Evolutionary conservation across 2,329 filamentous ascomycete genomes (phyloP), one percentile per base, ranked within the genome.

Genomic region (Exophiala sp.): DNA sequence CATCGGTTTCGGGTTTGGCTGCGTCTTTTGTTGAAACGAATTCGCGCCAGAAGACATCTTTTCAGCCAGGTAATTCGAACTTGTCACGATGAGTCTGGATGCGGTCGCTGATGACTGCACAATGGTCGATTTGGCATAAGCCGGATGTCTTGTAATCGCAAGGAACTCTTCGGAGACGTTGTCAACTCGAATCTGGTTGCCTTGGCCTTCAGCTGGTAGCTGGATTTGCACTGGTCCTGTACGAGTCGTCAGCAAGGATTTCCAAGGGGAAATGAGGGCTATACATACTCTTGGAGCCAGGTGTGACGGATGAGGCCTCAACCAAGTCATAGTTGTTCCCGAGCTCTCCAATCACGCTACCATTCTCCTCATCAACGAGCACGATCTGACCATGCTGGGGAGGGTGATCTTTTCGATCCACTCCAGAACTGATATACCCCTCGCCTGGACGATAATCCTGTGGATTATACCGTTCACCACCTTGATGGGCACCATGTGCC

Each of bases 291-390:
- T 99, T 97, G 4, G 88, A 92, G n/a, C 94, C 94, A 12, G 87
- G 85, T 68, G 87, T 84, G 58, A 99, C 78, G 47, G 78, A 80
- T 24, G 82, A 77, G 61, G 91, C 83, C 66, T 96, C 91, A 12
- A 92, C 78, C 14, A 96, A 81, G 61, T 91, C 78, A 65, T 89
- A 92, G 14, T 86, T 87, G 54, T 92, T 87, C 54, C 87, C 84
- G 58, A 99, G 76, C 74, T 99, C 92, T 42, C 94, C 94, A 24
- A 99, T 88, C 7, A 99, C 88, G 64, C 89, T 95, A 48, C 94
- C 94, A 72, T 99, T 88, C 68, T 97, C 92, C 71, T 99, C 94
- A 66, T 99, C 91, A 12, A 99, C 78, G 8, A 99, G 79, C 4
- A 99, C 92, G 63, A 96, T 92, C 69, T 94, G 85, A 12, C 91